These are phyloP conservation scores for Scutellaria galericulata DNA, from an alignment of 257 asterid genomes.

Conservation along the genomic window DNA sequence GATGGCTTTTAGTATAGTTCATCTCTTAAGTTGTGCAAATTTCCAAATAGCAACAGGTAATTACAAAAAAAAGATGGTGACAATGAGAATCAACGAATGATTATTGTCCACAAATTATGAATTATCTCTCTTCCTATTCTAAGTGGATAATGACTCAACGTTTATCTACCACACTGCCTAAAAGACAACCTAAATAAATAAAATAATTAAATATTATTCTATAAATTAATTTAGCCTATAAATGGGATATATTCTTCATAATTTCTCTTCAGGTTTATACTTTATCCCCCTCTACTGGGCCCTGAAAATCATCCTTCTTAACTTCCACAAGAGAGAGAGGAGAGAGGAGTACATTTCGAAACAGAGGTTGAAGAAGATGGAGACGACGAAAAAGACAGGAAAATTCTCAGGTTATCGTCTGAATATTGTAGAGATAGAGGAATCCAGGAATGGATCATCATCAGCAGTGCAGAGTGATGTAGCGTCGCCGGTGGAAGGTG, in stretches of 20 bases:
- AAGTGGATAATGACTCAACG: constrained; percentile 31
- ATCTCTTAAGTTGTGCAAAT: too few relatives aligned
- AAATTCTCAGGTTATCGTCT: constrained; percentile 20
- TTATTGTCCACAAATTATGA: constrained; percentile 26
- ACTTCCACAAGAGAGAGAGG: neutral
- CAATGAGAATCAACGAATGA: neutral
- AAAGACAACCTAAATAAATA: neutral
- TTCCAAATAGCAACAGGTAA: neutral
- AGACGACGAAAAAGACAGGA: constrained; percentile 23
- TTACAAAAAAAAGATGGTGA: constrained; percentile 3
- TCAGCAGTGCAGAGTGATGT: neutral
- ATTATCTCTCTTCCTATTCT: constrained; percentile 8
- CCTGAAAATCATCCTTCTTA: constrained; percentile 1
- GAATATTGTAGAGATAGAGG: constrained; percentile 15
- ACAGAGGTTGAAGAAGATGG: constrained; percentile 26
- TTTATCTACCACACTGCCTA: constrained; percentile 1
- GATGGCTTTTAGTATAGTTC: too few relatives aligned
- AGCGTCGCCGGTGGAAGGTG: constrained; percentile 15
- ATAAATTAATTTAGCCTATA: constrained; percentile 13
- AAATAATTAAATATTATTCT: neutral
- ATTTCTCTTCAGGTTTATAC: neutral
- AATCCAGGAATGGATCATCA: constrained; percentile 22
- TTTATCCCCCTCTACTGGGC: neutral
- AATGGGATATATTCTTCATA: constrained; percentile 1
- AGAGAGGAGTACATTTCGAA: neutral